These are phyloP conservation scores for Beauveria varroae DNA, from an alignment of 2,329 filamentous ascomycete genomes.

Conservation along the genomic window DNA sequence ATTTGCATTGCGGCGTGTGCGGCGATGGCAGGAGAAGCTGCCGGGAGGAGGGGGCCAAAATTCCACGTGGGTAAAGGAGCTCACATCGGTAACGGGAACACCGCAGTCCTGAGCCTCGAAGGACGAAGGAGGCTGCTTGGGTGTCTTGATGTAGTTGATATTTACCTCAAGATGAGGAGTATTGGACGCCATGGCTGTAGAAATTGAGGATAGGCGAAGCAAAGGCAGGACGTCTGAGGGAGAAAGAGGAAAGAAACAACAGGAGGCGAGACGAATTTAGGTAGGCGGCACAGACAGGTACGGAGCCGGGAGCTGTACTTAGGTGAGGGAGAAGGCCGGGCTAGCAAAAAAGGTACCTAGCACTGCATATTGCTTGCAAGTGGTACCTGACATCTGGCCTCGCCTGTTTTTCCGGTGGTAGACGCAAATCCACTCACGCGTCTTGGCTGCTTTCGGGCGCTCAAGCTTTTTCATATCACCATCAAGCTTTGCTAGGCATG, in stretches of 20 bases:
- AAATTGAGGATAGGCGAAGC: not conserved
- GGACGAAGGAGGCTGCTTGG: constrained; percentile 38
- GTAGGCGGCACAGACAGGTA: not conserved
- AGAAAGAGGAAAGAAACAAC: not conserved
- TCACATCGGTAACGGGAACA: constrained; percentile 33
- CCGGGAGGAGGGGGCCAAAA: not conserved
- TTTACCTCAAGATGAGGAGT: constrained; percentile 9
- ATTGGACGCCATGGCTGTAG: constrained; percentile 11
- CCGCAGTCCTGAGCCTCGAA: constrained; percentile 62
- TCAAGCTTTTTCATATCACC: too few species aligned
- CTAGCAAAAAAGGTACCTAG: not conserved
- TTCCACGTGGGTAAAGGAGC: constrained; percentile 25
- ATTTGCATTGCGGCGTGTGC: not conserved
- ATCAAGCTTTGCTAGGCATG: not conserved
- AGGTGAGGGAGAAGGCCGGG: not conserved
- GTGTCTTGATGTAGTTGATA: constrained; percentile 28
- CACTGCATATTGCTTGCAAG: not conserved
- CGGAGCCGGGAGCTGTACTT: not conserved
- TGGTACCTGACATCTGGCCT: not conserved
- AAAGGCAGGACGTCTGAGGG: constrained; percentile 4
- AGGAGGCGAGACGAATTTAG: constrained; percentile 7
- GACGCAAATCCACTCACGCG: not conserved
- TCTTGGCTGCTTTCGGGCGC: not conserved
- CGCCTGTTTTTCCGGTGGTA: not conserved
- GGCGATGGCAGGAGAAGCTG: not conserved